Evolutionary conservation across 108 stramenopile genomes (phyloP).

Genomic region (Cyclotella baltica): DNA sequence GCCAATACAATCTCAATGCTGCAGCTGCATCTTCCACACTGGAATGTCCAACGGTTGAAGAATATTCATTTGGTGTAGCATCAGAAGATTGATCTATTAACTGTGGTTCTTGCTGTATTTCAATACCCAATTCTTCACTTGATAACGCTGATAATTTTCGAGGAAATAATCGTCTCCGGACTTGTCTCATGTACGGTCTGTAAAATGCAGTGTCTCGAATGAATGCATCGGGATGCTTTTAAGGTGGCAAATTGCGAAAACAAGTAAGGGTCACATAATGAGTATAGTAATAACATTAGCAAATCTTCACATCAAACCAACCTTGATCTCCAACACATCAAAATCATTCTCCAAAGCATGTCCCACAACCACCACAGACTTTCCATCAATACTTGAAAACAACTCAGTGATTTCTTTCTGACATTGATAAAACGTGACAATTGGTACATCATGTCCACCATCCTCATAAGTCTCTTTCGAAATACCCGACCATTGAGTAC

Average conservation of each 20-base stretch:
- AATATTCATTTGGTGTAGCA: neutral
- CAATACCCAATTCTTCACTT: constrained; percentile 57
- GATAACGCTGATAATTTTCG: constrained; percentile 46
- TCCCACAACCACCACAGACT: constrained; percentile 50
- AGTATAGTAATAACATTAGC: neutral
- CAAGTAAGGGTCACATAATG: neutral
- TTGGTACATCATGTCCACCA: constrained; percentile 23
- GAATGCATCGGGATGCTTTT: constrained; percentile 42
- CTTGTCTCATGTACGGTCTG: constrained; percentile 52
- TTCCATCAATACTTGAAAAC: constrained; percentile 43
- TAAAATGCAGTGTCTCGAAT: constrained; percentile 55
- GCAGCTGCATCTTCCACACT: constrained; percentile 63
- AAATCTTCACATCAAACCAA: constrained; percentile 1
- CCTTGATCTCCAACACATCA: constrained; percentile 55
- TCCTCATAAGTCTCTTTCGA: constrained; percentile 38
- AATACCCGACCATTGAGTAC: constrained; percentile 59
- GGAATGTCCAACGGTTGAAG: constrained; percentile 47
- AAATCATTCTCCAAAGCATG: constrained; percentile 64
- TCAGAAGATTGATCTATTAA: neutral
- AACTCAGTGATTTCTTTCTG: constrained; percentile 46
- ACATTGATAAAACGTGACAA: constrained; percentile 56
- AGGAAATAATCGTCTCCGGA: constrained; percentile 35
- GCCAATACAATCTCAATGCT: constrained; percentile 57
- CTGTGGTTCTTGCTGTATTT: constrained; percentile 41
- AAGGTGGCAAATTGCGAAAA: neutral